A percentile compares a stretch with the other conserved stretches of the same genome.
These are phyloP conservation scores for Phycomyces nitens DNA, from an alignment of 192 early-diverging fungal species.

Conservation along the genomic window DNA sequence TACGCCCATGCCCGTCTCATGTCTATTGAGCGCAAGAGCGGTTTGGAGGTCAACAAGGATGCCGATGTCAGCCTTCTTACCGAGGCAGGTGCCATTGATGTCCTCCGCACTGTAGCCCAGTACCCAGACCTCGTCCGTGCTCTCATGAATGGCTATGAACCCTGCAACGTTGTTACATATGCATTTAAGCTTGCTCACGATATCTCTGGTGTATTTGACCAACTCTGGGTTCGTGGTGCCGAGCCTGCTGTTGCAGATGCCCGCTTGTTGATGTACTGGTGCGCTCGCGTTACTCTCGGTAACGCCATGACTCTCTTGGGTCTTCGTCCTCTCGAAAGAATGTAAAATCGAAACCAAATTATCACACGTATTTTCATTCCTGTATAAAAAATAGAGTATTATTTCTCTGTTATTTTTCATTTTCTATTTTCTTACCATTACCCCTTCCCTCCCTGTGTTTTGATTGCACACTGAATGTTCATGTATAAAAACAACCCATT, in stretches of 20 bases:
- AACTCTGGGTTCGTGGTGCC: slow-evolving; percentile 71
- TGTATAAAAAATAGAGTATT: too few species aligned
- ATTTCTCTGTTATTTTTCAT: too few species aligned
- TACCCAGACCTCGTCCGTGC: slow-evolving; percentile 84
- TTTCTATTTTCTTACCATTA: too few species aligned
- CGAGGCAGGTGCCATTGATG: slow-evolving; percentile 64
- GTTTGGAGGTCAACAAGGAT: slow-evolving; percentile 54
- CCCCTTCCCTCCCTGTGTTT: too few species aligned
- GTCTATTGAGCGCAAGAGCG: slow-evolving; percentile 86
- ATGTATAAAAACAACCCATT: too few species aligned
- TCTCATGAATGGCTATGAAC: slow-evolving; percentile 68
- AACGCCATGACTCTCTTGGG: slow-evolving; percentile 84
- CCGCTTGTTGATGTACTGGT: slow-evolving; percentile 82
- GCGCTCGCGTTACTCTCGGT: slow-evolving; percentile 78
- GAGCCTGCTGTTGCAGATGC: slow-evolving; percentile 77
- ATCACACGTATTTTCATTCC: too few species aligned
- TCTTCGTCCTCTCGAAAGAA: slow-evolving; percentile 80
- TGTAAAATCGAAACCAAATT: slow-evolving; percentile 57
- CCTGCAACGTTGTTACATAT: slow-evolving; percentile 83
- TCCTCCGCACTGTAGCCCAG: slow-evolving; percentile 73
- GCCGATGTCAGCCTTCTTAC: slow-evolving; percentile 67
- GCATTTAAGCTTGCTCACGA: slow-evolving; percentile 77
- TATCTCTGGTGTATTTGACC: slow-evolving; percentile 75
- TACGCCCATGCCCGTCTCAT: slow-evolving; percentile 97
- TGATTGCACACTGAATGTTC: too few species aligned